These are phyloP conservation scores for Ambrosia artemisiifolia DNA, from an alignment of 129 eudicot species.

Conservation along the genomic window DNA sequence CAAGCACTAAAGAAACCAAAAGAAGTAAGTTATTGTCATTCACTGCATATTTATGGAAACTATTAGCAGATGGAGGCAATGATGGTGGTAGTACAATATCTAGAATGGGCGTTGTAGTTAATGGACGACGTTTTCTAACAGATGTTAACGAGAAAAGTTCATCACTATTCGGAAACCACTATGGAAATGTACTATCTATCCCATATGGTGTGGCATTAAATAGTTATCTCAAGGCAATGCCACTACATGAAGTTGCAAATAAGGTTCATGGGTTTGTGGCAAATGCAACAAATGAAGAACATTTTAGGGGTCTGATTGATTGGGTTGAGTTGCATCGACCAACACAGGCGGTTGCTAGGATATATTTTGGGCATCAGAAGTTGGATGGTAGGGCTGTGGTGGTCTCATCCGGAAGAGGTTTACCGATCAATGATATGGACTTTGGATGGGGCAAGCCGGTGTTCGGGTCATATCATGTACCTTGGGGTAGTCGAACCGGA, in stretches of 20 bases:
- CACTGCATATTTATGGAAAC: constrained; percentile 47
- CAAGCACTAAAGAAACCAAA: constrained; percentile 22
- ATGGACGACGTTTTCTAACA: constrained; percentile 39
- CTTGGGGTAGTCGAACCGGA: constrained; percentile 62
- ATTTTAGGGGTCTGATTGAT: constrained; percentile 35
- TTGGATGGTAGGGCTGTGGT: constrained; percentile 38
- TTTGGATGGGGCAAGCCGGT: constrained; percentile 68
- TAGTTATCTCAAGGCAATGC: constrained; percentile 15
- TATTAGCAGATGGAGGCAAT: constrained; percentile 27
- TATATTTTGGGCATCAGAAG: neutral
- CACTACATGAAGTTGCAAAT: constrained; percentile 15
- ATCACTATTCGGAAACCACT: constrained; percentile 4
- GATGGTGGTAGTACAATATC: neutral
- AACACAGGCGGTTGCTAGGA: constrained; percentile 6
- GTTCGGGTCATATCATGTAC: constrained; percentile 63
- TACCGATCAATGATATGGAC: constrained; percentile 37
- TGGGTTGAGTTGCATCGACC: constrained; percentile 42
- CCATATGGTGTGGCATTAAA: constrained; percentile 14
- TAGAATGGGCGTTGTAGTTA: constrained; percentile 48
- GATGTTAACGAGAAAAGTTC: constrained; percentile 18
- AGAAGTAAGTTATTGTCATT: constrained; percentile 38
- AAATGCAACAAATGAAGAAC: constrained; percentile 19
- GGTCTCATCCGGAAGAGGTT: constrained; percentile 67
- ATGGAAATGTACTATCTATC: constrained; percentile 43
- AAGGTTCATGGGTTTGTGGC: constrained; percentile 27